phyloP scores from a whole-genome alignment of 305 asterid genomes.

The Rubia tinctorum region DNA sequence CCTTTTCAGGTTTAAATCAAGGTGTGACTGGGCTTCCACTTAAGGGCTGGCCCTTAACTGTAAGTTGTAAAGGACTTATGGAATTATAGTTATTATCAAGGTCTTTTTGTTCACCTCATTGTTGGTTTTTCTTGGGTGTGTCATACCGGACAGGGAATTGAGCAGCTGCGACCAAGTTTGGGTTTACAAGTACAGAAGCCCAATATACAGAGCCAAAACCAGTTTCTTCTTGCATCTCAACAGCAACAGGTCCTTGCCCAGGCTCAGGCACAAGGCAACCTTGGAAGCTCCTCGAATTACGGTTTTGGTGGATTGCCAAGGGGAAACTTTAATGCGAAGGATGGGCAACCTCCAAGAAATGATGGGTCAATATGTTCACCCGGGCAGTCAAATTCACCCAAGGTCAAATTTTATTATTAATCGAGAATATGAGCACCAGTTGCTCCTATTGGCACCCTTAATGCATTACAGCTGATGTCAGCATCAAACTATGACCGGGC shows the following conservation, averaged over 20 bases:
- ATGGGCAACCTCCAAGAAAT: constrained; percentile 86
- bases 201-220: constrained; percentile 74
- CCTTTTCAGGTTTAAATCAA: constrained; percentile 73
- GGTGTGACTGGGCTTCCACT: constrained; percentile 89
- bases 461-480: background rate
- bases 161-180: constrained; percentile 77
- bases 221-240: constrained; percentile 80
- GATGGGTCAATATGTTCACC: constrained; percentile 98
- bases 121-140: constrained; percentile 20
- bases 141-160: constrained; percentile 66
- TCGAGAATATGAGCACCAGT: constrained; percentile 12
- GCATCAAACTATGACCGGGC: background rate
- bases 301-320: constrained; percentile 87
- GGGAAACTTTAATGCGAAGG: constrained; percentile 74
- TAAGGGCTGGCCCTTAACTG: constrained; percentile 99
- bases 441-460: constrained; percentile 21
- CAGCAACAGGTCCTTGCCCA: constrained; percentile 95
- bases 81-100: constrained; percentile 14
- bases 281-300: constrained; percentile 70
- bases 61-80: constrained; percentile 44
- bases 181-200: constrained; percentile 97
- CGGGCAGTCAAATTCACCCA: constrained; percentile 87
- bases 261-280: constrained; percentile 89
- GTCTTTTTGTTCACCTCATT: constrained; percentile 10
- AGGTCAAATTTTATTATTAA: constrained; percentile 40